Percentiles rank a stretch among this genome's conserved stretches.
phyloP scores from a whole-genome alignment of 805 yeast species.

The Kluyveromyces dobzhanskii region DNA sequence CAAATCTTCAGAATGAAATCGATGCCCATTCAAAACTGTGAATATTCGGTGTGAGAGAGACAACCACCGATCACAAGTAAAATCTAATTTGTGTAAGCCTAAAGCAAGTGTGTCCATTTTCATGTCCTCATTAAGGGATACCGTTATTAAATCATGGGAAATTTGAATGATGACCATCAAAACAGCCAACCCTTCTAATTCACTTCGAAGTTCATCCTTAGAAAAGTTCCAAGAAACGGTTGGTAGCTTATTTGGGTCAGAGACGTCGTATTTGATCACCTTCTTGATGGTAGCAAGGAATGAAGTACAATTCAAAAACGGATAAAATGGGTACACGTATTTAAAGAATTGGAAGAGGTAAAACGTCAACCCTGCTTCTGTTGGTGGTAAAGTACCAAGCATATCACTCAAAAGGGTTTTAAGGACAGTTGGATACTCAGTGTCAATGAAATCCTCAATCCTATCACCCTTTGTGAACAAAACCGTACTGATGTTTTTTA shows the following conservation, averaged over 20 bases:
- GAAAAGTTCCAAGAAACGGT: conserved; percentile 1
- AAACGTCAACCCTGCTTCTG: background rate
- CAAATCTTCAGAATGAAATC: conserved; percentile 1
- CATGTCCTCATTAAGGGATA: background rate
- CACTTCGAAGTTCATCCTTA: conserved; percentile 3
- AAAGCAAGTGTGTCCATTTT: background rate
- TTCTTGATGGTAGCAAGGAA: conserved; percentile 9
- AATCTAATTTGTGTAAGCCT: background rate
- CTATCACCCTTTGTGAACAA: conserved; percentile 1
- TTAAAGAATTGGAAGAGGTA: conserved; percentile 12
- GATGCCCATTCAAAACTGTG: background rate
- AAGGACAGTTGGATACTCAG: background rate
- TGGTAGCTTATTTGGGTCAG: background rate
- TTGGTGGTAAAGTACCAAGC: background rate
- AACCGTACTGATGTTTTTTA: background rate
- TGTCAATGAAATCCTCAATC: background rate
- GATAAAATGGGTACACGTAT: conserved; percentile 18
- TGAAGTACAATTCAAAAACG: conserved; percentile 12
- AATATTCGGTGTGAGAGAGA: background rate
- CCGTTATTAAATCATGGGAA: background rate
- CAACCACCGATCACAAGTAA: background rate
- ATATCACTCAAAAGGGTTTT: background rate
- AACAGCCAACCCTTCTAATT: conserved; percentile 8
- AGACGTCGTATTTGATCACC: conserved; percentile 2
- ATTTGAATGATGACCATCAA: conserved; percentile 6